These are phyloP conservation scores for Mucor circinelloides DNA, from an alignment of 371 early-diverging fungal genomes.

Conservation along the genomic window DNA sequence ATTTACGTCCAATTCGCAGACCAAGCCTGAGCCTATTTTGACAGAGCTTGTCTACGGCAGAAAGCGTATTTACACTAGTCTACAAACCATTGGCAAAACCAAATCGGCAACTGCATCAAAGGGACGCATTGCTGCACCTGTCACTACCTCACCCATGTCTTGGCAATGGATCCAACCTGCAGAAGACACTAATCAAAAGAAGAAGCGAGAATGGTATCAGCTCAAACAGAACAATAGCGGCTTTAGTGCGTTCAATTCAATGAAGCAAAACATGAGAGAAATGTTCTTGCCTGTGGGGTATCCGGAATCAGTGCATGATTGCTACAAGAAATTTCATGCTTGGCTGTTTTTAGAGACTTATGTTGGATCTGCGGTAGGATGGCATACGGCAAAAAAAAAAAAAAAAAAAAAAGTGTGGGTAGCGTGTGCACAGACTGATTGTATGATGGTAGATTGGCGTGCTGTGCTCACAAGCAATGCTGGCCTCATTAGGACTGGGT, in stretches of 20 bases:
- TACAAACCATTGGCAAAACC: slow-evolving; percentile 48
- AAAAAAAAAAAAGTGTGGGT: neutral
- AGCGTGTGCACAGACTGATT: neutral
- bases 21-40: slow-evolving; percentile 26
- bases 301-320: slow-evolving; percentile 54
- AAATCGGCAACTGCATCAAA: slow-evolving; percentile 48
- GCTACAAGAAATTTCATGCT: slow-evolving; percentile 63
- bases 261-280: slow-evolving; percentile 54
- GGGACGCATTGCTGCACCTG: slow-evolving; percentile 38
- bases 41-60: slow-evolving; percentile 60
- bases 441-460: slow-evolving; percentile 58
- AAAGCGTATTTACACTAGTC: slow-evolving; percentile 56
- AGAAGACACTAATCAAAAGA: slow-evolving; percentile 13
- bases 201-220: slow-evolving; percentile 20
- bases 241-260: slow-evolving; percentile 26
- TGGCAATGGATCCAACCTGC: slow-evolving; percentile 51
- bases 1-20: slow-evolving; percentile 1
- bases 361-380: slow-evolving; percentile 62
- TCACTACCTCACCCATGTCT: slow-evolving; percentile 45
- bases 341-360: slow-evolving; percentile 71
- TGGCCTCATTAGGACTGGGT: slow-evolving; percentile 64
- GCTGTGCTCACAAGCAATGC: slow-evolving; percentile 74
- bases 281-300: slow-evolving; percentile 72
- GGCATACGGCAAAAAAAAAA: too few relatives aligned
- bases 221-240: slow-evolving; percentile 15